Base-by-base conservation (phyloP, 768 basidiomycete genomes). In the Tylopilus vinaceipallidus region DNA sequence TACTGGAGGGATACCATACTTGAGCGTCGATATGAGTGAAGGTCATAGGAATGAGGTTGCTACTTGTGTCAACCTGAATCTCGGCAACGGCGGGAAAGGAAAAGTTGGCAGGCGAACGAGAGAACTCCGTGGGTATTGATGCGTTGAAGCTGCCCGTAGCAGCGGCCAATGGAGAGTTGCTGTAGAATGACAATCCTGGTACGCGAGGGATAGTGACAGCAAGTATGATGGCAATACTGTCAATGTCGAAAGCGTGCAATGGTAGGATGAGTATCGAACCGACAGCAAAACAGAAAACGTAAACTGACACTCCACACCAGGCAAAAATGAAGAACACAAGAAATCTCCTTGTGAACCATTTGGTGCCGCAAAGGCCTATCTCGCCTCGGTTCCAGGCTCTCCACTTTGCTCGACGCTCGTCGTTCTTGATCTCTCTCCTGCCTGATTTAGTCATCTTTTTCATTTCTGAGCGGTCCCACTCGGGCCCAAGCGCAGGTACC, bases 401-500 rank as follows among this genome's bases (percentile, higher is more conserved):
- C 84, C 84, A 91, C 55, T 81, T 79, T 44, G 79, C 74, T 47
- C 60, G 70, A 49, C 82, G 75, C 41, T 70, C 62, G 41, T 82
- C 81, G 13, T 71, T 61, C 63, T 81, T 81, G 42, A 78, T 73
- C 67, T 91, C 86, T 24, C 78, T 74, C 62, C 79, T 80, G 5
- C 81, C 88, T 2, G 82, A 71, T 60, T 84, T 86, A 1, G 86
- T 88, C 80, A 91, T 87, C 32, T 79, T 78, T 41, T 77, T 79
- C 66, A 97, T 69, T 65, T 98, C 94, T 17, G 78, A 72, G 42
- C 83, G 82, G 22, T 79, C 79, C 94, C 94, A 98, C 71, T 98
- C 94, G 0, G 94, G 73, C 17, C 94, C 94, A 3, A 98, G 75
- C 2, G 89, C 89, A 3, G 94, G 94, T 0, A 97, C 91, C 1